phyloP scores from a whole-genome alignment of 2,329 filamentous ascomycete genomes.

The Didymella glomerata region DNA sequence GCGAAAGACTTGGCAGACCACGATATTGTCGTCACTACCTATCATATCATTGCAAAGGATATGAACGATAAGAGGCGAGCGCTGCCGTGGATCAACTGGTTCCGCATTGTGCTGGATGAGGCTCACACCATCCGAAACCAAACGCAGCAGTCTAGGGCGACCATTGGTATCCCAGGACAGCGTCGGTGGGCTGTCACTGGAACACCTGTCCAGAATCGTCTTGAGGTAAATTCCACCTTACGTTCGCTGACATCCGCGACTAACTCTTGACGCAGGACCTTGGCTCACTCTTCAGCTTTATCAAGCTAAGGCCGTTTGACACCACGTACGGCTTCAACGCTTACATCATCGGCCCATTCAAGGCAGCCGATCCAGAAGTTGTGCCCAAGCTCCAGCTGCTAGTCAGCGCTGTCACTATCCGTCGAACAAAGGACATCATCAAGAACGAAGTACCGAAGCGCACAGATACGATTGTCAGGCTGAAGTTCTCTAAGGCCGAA shows the following conservation, averaged over 20 bases:
- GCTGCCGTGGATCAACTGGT: conserved; percentile 84
- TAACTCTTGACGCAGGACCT: conserved; percentile 64
- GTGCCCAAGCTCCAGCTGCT: conserved; percentile 85
- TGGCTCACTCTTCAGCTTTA: conserved; percentile 83
- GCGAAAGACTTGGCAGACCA: conserved; percentile 72
- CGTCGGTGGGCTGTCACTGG: conserved; percentile 97
- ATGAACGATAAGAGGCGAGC: conserved; percentile 68
- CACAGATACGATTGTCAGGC: conserved; percentile 73
- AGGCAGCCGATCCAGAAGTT: conserved; percentile 82
- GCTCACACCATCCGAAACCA: conserved; percentile 94
- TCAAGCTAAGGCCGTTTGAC: conserved; percentile 85
- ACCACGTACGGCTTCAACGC: conserved; percentile 77
- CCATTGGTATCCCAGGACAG: conserved; percentile 79
- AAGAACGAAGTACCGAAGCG: conserved; percentile 72
- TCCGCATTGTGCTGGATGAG: conserved; percentile 92
- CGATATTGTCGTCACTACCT: conserved; percentile 91
- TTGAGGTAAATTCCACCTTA: conserved; percentile 61
- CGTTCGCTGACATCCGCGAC: neutral
- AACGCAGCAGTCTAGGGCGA: conserved; percentile 83
- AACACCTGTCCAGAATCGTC: conserved; percentile 91
- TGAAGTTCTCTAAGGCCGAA: conserved; percentile 81
- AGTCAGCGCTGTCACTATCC: conserved; percentile 92
- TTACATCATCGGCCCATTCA: conserved; percentile 86
- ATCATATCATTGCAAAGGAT: conserved; percentile 86
- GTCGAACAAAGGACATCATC: conserved; percentile 83